phyloP scores from a whole-genome alignment of 495 filamentous ascomycete genomes.

The Letharia lupina region DNA sequence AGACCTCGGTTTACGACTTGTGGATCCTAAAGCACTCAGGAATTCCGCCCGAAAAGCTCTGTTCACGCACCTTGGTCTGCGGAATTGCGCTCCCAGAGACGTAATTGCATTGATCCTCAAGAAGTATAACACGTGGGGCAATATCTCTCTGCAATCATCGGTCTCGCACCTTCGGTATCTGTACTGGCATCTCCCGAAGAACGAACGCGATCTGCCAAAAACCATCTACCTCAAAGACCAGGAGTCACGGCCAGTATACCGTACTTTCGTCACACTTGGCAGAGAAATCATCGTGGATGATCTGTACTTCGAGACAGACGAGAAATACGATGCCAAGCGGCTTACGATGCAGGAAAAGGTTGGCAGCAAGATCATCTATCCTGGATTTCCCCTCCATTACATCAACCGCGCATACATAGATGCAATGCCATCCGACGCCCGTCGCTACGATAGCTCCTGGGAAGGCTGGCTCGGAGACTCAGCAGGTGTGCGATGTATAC shows the following conservation, averaged over 20 bases:
- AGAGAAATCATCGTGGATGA: slow-evolving; percentile 7
- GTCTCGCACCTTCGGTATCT: slow-evolving; percentile 28
- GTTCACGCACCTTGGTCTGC: slow-evolving; percentile 27
- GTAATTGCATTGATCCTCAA: slow-evolving; percentile 9
- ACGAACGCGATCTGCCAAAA: background rate
- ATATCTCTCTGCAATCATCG: slow-evolving; percentile 20
- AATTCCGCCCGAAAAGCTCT: slow-evolving; percentile 24
- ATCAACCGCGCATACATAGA: background rate
- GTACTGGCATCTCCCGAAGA: slow-evolving; percentile 25
- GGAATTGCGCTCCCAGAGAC: slow-evolving; percentile 7
- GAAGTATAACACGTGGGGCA: slow-evolving; percentile 8
- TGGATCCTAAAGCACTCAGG: slow-evolving; percentile 21
- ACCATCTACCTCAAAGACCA: slow-evolving; percentile 2
- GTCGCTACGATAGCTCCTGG: background rate
- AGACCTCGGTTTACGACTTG: slow-evolving; percentile 15
- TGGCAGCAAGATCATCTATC: background rate
- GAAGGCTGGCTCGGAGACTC: background rate
- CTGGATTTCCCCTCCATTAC: background rate
- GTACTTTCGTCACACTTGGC: background rate
- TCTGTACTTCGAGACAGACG: slow-evolving; percentile 11
- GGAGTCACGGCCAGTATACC: background rate
- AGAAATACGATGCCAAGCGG: background rate
- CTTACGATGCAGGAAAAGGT: background rate
- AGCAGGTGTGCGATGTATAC: background rate
- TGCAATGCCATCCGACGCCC: background rate